phyloP scores from a whole-genome alignment of 2,329 filamentous ascomycete genomes.

The Cercospora beticola region DNA sequence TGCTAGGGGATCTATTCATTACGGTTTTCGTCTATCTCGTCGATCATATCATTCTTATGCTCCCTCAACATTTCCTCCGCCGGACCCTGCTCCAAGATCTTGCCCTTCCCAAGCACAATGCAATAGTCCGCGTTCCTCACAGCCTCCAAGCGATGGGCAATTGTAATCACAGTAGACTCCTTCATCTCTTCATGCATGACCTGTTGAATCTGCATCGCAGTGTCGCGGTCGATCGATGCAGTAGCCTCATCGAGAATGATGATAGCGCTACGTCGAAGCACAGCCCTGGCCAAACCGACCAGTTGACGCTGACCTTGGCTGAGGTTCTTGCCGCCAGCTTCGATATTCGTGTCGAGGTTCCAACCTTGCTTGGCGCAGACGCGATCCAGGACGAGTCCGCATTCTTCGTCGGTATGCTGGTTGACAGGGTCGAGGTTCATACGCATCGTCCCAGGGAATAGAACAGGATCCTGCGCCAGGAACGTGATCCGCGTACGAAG shows the following conservation, averaged over 20 bases:
- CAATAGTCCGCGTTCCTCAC: slow-evolving; percentile 59
- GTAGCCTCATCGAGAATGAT: slow-evolving; percentile 68
- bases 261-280: slow-evolving; percentile 60
- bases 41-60: slow-evolving; percentile 12
- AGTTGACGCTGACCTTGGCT: slow-evolving; percentile 66
- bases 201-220: slow-evolving; percentile 56
- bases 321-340: slow-evolving; percentile 61
- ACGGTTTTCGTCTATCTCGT: slow-evolving; percentile 11
- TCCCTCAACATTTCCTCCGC: slow-evolving; percentile 34
- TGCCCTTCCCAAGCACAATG: slow-evolving; percentile 55
- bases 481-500: slow-evolving; percentile 65
- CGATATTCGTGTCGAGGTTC: slow-evolving; percentile 57
- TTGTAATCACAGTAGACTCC: slow-evolving; percentile 62
- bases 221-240: slow-evolving; percentile 63
- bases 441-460: slow-evolving; percentile 62
- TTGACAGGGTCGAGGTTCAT: slow-evolving; percentile 63
- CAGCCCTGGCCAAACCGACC: slow-evolving; percentile 62
- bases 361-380: slow-evolving; percentile 58
- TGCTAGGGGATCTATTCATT: background rate
- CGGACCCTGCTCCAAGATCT: slow-evolving; percentile 42
- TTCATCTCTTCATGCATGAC: slow-evolving; percentile 57
- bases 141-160: slow-evolving; percentile 64
- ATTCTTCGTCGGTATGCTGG: slow-evolving; percentile 58
- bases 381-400: slow-evolving; percentile 53
- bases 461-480: slow-evolving; percentile 65